phyloP scores from a whole-genome alignment of 2,329 filamentous ascomycete genomes.

The Emmonsia crescens region DNA sequence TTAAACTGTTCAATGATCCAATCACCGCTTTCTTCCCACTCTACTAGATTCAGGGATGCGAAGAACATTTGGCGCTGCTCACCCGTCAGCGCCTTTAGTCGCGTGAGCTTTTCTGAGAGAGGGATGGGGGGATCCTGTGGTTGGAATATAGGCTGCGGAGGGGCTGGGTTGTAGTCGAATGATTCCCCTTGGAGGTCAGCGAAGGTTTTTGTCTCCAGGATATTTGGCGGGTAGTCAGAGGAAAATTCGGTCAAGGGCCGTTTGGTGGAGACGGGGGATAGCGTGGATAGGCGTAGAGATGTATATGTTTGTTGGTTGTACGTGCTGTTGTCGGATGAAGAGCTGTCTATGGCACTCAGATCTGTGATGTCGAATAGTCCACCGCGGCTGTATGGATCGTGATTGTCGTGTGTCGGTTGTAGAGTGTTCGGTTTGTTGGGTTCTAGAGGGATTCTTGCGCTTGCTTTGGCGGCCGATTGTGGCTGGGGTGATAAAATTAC shows the following conservation, averaged over 20 bases:
- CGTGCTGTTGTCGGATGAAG: slow-evolving; percentile 4
- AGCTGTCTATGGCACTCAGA: slow-evolving; percentile 13
- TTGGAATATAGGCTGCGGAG: slow-evolving; percentile 16
- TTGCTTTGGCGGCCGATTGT: background rate
- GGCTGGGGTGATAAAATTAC: slow-evolving; percentile 3
- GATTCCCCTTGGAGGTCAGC: slow-evolving; percentile 39
- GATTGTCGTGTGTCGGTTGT: background rate
- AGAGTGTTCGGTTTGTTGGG: slow-evolving; percentile 9
- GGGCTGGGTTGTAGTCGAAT: slow-evolving; percentile 36
- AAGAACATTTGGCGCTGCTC: slow-evolving; percentile 41
- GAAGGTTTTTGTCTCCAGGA: slow-evolving; percentile 38
- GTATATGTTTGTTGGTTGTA: slow-evolving; percentile 7
- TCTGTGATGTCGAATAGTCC: slow-evolving; percentile 15
- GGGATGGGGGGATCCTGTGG: slow-evolving; percentile 16
- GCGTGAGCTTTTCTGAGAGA: slow-evolving; percentile 27
- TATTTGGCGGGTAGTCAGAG: slow-evolving; percentile 39
- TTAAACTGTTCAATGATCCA: slow-evolving; percentile 49
- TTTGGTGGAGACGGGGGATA: slow-evolving; percentile 19
- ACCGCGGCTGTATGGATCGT: slow-evolving; percentile 1
- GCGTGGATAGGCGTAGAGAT: slow-evolving; percentile 19
- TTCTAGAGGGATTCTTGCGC: background rate
- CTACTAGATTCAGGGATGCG: slow-evolving; percentile 38
- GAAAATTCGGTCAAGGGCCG: slow-evolving; percentile 23
- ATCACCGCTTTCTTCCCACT: slow-evolving; percentile 54
- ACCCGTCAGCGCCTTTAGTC: slow-evolving; percentile 26